A percentile compares a stretch with the other conserved stretches of the same genome.
These are phyloP conservation scores for Chlamydomonas applanata DNA, from an alignment of 139 green algal genomes.

Conservation along the genomic window DNA sequence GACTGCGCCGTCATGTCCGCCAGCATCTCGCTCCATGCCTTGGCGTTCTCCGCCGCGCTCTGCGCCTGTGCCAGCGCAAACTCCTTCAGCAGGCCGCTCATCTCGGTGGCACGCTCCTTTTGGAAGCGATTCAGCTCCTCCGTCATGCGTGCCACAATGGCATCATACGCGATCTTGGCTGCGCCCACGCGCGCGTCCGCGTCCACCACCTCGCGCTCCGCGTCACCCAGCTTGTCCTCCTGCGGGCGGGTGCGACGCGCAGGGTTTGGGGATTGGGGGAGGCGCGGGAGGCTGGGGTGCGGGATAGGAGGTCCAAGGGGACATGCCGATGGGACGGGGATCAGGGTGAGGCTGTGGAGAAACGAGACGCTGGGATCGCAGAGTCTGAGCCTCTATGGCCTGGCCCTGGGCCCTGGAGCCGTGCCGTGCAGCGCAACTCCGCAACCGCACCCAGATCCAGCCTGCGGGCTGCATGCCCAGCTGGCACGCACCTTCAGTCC, in stretches of 20 bases:
- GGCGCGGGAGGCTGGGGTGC: too few relatives aligned
- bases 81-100: constrained; percentile 69
- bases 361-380: too few relatives aligned
- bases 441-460: too few relatives aligned
- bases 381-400: too few relatives aligned
- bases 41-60: constrained; percentile 60
- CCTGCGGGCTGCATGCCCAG: too few relatives aligned
- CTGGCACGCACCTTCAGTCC: constrained; percentile 49
- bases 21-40: constrained; percentile 65
- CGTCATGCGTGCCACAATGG: constrained; percentile 73
- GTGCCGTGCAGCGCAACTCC: too few relatives aligned
- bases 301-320: too few relatives aligned
- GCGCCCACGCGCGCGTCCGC: constrained; percentile 43
- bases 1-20: constrained; percentile 29
- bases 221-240: constrained; percentile 66
- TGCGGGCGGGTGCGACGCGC: neutral
- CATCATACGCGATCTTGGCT: constrained; percentile 35
- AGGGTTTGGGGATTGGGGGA: too few relatives aligned
- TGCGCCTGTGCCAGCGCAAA: constrained; percentile 75
- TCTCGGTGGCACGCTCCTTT: constrained; percentile 74
- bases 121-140: constrained; percentile 85
- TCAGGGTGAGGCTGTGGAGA: too few relatives aligned
- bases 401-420: too few relatives aligned
- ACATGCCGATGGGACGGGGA: too few relatives aligned
- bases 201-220: constrained; percentile 70